A percentile compares a stretch with the other conserved stretches of the same genome.
Conservation (phyloP, 2,329 filamentous ascomycete species). For the Orbilia ellipsospora region DNA sequence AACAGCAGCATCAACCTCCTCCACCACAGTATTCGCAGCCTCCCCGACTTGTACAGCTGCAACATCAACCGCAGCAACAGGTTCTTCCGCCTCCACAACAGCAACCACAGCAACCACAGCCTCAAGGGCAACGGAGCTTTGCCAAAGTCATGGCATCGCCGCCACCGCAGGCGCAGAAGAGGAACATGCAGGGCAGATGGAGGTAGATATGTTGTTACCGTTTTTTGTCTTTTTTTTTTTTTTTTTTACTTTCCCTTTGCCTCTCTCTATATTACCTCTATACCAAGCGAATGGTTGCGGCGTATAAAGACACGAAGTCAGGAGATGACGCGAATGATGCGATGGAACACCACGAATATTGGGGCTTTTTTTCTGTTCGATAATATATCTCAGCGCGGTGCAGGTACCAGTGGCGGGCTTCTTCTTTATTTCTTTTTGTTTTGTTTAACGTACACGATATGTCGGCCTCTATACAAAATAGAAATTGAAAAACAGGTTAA, state of each 20-base stretch:
- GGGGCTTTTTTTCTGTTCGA: background rate
- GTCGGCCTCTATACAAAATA: background rate
- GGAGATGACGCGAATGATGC: conserved; percentile 1
- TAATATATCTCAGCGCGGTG: too few relatives aligned
- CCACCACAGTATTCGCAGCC: conserved; percentile 20
- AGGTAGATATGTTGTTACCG: conserved; percentile 11
- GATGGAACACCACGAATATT: background rate
- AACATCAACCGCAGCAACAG: conserved; percentile 27
- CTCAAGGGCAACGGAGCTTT: conserved; percentile 45
- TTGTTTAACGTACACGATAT: too few relatives aligned
- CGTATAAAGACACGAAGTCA: conserved; percentile 4
- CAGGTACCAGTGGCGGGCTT: background rate
- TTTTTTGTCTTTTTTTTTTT: too few relatives aligned
- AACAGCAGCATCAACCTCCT: conserved; percentile 25
- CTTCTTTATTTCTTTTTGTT: background rate
- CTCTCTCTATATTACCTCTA: too few relatives aligned
- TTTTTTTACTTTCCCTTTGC: too few relatives aligned
- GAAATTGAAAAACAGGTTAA: conserved; percentile 35
- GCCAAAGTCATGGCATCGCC: conserved; percentile 54
- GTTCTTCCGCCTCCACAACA: conserved; percentile 10
- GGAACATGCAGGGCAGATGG: conserved; percentile 53
- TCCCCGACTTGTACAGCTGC: conserved; percentile 16
- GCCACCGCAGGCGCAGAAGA: conserved; percentile 28
- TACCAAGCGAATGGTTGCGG: background rate
- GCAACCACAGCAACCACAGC: conserved; percentile 16